These are phyloP conservation scores for Paspalum vaginatum DNA, from an alignment of 176 grass and related monocot species.

Conservation along the genomic window DNA sequence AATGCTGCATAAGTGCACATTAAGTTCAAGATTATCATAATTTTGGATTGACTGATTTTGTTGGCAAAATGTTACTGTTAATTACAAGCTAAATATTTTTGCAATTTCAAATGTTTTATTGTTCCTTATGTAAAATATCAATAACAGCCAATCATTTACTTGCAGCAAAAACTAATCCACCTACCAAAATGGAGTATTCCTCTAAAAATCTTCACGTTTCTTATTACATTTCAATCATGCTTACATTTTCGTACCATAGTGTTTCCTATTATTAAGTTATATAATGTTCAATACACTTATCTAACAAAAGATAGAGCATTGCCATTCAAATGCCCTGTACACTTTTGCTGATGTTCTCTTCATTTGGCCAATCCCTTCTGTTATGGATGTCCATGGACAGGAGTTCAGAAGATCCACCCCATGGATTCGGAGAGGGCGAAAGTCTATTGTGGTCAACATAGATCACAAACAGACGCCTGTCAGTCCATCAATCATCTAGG, in stretches of 20 bases:
- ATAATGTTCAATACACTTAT: not conserved
- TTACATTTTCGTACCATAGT: not conserved
- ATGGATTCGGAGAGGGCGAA: not conserved
- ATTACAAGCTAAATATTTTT: not conserved
- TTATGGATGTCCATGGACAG: not conserved
- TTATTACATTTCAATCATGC: not conserved
- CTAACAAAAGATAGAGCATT: not conserved
- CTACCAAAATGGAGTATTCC: not conserved
- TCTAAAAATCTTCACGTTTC: not conserved
- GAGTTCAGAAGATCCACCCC: not conserved
- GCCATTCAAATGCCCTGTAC: not conserved
- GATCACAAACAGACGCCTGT: not conserved
- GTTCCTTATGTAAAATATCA: not conserved
- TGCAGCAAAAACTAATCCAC: not conserved
- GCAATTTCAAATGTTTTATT: not conserved
- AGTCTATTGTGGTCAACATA: not conserved
- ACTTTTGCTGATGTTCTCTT: not conserved
- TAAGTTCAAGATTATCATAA: not conserved
- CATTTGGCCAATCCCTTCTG: not conserved
- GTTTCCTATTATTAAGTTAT: not conserved
- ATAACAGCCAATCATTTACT: not conserved
- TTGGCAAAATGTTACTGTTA: not conserved
- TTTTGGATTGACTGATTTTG: not conserved
- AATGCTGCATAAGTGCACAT: not conserved
- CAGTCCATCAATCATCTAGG: not conserved